These are phyloP conservation scores for Phlebiopsis flavidoalba DNA, from an alignment of 768 basidiomycete species.

Conservation along the genomic window DNA sequence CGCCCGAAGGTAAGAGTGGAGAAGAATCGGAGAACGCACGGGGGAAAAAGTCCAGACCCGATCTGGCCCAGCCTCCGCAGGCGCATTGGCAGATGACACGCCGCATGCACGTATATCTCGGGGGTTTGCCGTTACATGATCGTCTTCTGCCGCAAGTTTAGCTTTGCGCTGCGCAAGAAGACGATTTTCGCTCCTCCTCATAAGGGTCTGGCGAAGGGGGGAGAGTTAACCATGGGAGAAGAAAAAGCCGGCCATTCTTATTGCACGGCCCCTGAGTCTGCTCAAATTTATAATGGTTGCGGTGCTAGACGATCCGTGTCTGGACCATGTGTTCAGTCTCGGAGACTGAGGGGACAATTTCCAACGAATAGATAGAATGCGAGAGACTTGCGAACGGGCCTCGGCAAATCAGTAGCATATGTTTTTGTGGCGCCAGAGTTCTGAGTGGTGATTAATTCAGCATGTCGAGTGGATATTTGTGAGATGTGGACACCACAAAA, in stretches of 20 bases:
- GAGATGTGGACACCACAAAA: background rate
- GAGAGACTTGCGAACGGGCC: too few relatives aligned
- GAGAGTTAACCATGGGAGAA: background rate
- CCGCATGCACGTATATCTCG: background rate
- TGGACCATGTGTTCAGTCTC: background rate
- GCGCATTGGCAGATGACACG: background rate
- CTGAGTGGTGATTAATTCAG: too few relatives aligned
- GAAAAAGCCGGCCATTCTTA: background rate
- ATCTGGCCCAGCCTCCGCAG: too few relatives aligned
- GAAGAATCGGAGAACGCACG: too few relatives aligned
- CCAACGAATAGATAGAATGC: background rate
- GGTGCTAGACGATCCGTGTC: background rate
- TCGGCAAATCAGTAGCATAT: too few relatives aligned
- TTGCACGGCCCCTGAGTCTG: background rate
- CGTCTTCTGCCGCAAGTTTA: background rate
- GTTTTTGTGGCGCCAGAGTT: too few relatives aligned
- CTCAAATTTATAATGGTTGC: background rate
- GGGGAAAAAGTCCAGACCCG: too few relatives aligned
- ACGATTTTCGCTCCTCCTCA: background rate
- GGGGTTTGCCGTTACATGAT: background rate
- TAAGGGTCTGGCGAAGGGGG: background rate
- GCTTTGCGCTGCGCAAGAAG: background rate
- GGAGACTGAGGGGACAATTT: background rate
- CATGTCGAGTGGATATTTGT: background rate
- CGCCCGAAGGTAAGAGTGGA: too few relatives aligned